Evolutionary conservation across 1,139 yeast genomes (phyloP).

Genomic region (Zygoascus hellenicus): DNA sequence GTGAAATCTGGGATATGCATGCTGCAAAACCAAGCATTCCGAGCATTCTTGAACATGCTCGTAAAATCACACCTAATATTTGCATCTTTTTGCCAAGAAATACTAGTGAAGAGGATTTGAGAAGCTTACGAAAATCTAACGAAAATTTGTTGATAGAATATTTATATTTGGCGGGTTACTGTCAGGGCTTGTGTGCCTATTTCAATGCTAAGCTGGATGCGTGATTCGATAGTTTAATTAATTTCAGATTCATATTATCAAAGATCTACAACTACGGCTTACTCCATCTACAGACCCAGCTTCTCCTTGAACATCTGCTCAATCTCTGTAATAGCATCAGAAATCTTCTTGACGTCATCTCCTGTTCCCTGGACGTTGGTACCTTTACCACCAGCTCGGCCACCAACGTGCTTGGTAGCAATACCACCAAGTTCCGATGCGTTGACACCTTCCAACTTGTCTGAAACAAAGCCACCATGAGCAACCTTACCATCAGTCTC

Average conservation of each 20-base stretch:
- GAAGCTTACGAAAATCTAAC: constrained; percentile 14
- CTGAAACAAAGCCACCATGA: constrained; percentile 86
- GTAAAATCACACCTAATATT: constrained; percentile 45
- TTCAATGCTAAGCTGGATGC: constrained; percentile 12
- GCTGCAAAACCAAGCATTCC: constrained; percentile 31
- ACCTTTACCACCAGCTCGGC: constrained; percentile 98
- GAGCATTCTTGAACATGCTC: constrained; percentile 38
- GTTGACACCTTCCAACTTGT: constrained; percentile 67
- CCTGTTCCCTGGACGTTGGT: constrained; percentile 97
- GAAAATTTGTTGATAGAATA: constrained; percentile 19
- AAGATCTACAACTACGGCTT: not conserved
- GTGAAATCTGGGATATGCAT: constrained; percentile 45
- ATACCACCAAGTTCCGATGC: constrained; percentile 70
- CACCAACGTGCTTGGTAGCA: constrained; percentile 77
- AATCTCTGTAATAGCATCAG: constrained; percentile 67
- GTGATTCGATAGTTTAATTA: not conserved
- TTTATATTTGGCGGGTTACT: constrained; percentile 17
- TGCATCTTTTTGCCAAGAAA: constrained; percentile 75
- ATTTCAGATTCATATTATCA: not conserved
- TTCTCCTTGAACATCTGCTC: constrained; percentile 42
- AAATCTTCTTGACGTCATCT: constrained; percentile 63
- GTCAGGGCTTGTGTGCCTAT: constrained; percentile 22
- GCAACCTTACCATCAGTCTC: constrained; percentile 67
- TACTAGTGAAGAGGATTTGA: constrained; percentile 49
- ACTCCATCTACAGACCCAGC: constrained; percentile 9